Conservation (phyloP, 331 rosid species). For the Acacia pycnantha region DNA sequence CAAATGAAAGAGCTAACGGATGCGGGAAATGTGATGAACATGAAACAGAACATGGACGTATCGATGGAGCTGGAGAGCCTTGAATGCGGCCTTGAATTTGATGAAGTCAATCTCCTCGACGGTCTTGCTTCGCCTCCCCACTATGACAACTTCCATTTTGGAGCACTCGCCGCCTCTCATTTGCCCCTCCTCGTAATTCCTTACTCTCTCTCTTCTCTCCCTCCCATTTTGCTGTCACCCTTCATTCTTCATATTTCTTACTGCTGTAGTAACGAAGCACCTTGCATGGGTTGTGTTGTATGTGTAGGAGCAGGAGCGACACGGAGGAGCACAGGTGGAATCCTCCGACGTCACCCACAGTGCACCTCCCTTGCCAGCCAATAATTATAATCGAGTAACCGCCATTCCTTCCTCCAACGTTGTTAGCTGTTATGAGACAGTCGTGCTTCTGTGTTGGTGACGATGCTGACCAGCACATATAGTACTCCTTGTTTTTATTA, state of each 20-base stretch:
- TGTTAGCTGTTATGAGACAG: too few relatives aligned
- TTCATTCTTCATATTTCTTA: too few relatives aligned
- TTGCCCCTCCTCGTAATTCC: neutral
- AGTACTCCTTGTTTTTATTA: neutral
- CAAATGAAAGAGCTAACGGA: neutral
- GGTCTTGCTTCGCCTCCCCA: neutral
- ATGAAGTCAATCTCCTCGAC: neutral
- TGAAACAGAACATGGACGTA: neutral
- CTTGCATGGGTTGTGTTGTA: neutral
- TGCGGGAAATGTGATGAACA: neutral
- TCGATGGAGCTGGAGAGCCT: neutral
- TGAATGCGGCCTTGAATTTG: neutral
- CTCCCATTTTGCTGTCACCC: too few relatives aligned
- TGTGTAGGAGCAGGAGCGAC: neutral
- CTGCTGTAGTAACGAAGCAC: too few relatives aligned
- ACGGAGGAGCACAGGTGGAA: neutral
- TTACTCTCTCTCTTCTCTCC: too few relatives aligned
- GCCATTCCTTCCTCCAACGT: neutral
- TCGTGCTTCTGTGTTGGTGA: too few relatives aligned
- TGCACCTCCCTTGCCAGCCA: neutral
- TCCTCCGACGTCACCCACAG: neutral
- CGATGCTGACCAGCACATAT: neutral
- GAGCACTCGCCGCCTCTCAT: too few relatives aligned
- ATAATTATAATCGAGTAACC: neutral
- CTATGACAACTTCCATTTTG: neutral